These are phyloP conservation scores for Lactarius sanguifluus DNA, from an alignment of 768 basidiomycete species.

Conservation along the genomic window DNA sequence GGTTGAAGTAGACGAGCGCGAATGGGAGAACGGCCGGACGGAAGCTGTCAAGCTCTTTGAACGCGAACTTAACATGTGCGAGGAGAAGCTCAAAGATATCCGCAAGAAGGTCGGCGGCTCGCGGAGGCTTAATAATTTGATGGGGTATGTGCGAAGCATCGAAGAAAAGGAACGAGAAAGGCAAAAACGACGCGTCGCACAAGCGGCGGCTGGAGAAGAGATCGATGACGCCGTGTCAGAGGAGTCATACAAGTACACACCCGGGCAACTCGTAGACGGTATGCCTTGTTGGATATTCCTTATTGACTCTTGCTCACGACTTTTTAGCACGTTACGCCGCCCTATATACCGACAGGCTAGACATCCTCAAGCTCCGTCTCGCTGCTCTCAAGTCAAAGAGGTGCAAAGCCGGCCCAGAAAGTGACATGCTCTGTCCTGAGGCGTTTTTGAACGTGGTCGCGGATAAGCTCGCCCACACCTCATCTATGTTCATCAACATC, in stretches of 20 bases:
- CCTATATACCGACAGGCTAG: constrained; percentile 78
- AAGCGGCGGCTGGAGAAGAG: constrained; percentile 37
- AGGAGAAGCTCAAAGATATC: constrained; percentile 84
- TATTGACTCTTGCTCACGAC: not conserved
- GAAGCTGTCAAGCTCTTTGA: constrained; percentile 78
- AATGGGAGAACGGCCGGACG: constrained; percentile 87
- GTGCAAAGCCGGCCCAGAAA: constrained; percentile 85
- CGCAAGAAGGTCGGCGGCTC: constrained; percentile 85
- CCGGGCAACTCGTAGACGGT: constrained; percentile 93
- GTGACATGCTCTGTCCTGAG: constrained; percentile 90
- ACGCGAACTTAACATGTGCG: constrained; percentile 81
- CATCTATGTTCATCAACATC: constrained; percentile 98
- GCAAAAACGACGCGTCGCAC: constrained; percentile 51
- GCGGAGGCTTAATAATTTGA: constrained; percentile 71
- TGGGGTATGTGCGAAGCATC: constrained; percentile 76
- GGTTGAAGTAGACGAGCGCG: constrained; percentile 87
- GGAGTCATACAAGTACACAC: constrained; percentile 82
- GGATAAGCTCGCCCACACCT: constrained; percentile 93
- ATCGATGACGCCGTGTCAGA: constrained; percentile 41
- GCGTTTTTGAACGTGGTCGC: constrained; percentile 96
- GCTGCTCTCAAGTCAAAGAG: constrained; percentile 85
- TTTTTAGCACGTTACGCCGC: constrained; percentile 84
- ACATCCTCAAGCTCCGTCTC: constrained; percentile 82
- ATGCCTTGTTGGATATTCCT: constrained; percentile 32
- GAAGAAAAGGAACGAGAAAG: constrained; percentile 76